Evolutionary conservation across 805 yeast genomes (phyloP).

Genomic region (Wickerhamomyces kurtzmanii): DNA sequence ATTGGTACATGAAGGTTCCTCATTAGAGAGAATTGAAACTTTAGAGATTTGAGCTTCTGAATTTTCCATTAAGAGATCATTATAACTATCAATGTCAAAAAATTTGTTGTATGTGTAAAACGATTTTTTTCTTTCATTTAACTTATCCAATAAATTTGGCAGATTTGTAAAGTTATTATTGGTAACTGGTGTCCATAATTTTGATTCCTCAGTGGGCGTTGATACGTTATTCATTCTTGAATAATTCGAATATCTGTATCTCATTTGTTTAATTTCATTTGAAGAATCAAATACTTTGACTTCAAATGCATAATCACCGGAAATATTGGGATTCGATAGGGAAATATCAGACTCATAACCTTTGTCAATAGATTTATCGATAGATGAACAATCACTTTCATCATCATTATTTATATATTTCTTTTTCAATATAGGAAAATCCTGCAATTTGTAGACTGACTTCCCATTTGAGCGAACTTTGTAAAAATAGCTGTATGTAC

Average conservation of each 20-base stretch:
- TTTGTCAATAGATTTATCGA: conserved; percentile 15
- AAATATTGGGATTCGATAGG: conserved; percentile 39
- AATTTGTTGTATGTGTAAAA: conserved; percentile 20
- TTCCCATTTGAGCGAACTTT: conserved; percentile 11
- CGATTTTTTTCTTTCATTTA: conserved; percentile 17
- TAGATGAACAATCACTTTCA: conserved; percentile 7
- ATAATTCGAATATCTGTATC: conserved; percentile 6
- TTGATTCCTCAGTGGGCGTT: conserved; percentile 17
- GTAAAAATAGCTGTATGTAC: conserved; percentile 30
- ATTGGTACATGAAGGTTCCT: conserved; percentile 10
- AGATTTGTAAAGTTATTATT: conserved; percentile 29
- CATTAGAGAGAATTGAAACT: conserved; percentile 1
- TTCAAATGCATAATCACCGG: conserved; percentile 38
- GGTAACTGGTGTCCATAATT: conserved; percentile 34
- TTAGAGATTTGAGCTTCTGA: not conserved
- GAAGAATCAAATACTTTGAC: conserved; percentile 28
- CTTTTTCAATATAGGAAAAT: conserved; percentile 24
- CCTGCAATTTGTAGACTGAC: conserved; percentile 10
- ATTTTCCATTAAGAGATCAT: no score
- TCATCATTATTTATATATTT: conserved; percentile 14
- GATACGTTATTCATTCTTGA: conserved; percentile 1
- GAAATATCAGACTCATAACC: conserved; percentile 39
- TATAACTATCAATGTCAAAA: conserved; percentile 6
- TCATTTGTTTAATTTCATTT: conserved; percentile 12
- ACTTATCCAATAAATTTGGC: conserved; percentile 23